Evolutionary conservation across 495 filamentous ascomycete species (phyloP).

Genomic region (Penicillium dipodomyicola): DNA sequence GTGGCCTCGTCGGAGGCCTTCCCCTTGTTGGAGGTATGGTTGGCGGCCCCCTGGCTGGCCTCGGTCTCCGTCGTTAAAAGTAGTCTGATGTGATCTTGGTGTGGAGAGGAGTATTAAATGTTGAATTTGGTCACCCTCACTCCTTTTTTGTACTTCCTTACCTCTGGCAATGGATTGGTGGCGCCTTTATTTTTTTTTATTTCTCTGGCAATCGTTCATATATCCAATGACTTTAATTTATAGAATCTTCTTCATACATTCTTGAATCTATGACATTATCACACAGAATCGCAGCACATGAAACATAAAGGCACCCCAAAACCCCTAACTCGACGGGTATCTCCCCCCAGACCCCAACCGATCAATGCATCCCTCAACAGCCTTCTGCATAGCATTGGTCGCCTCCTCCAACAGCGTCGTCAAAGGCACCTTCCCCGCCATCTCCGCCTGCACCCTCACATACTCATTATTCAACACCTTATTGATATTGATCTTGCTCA

Average conservation of each 20-base stretch:
- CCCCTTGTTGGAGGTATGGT: conserved; percentile 16
- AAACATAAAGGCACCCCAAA: neutral
- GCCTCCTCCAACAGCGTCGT: conserved; percentile 71
- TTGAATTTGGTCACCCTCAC: neutral
- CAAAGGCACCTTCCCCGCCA: conserved; percentile 61
- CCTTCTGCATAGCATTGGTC: conserved; percentile 70
- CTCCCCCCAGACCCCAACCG: conserved; percentile 66
- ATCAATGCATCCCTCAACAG: conserved; percentile 72
- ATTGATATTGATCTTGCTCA: conserved; percentile 81
- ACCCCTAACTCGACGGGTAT: conserved; percentile 25
- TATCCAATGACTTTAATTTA: conserved; percentile 24
- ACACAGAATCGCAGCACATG: neutral
- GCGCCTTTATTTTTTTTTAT: conserved; percentile 11
- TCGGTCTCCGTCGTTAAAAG: conserved; percentile 11
- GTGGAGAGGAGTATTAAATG: neutral
- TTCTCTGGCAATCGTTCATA: conserved; percentile 18
- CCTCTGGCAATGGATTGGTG: conserved; percentile 10
- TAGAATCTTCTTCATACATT: conserved; percentile 12
- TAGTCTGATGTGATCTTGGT: neutral
- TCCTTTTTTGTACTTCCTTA: conserved; percentile 14
- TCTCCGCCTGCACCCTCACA: conserved; percentile 62
- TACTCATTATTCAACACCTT: conserved; percentile 76
- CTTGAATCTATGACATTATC: neutral
- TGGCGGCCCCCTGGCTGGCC: neutral
- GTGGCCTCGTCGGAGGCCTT: conserved; percentile 7